Base-by-base conservation (phyloP, 2,329 filamentous ascomycete genomes). In the Arthrobotrys pseudoclavata region DNA sequence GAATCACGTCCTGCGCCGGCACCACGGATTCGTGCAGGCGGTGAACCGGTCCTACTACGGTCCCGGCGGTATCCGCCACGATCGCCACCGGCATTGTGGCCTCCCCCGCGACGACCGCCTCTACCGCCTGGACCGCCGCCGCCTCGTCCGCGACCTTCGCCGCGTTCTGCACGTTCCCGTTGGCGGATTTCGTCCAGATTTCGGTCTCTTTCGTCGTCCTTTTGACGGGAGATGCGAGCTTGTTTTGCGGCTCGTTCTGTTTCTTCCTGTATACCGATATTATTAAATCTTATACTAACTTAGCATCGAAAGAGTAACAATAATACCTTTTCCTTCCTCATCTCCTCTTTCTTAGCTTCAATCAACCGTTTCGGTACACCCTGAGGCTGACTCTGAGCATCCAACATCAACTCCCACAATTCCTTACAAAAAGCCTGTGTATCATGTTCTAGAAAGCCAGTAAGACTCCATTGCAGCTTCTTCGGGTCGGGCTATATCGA, bases 311-410 rank as follows among this genome's bases (percentile, higher is more conserved):
- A n/a, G n/a, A n/a, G n/a, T n/a, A n/a, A n/a, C n/a, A n/a, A 37
- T 47, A 83, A 37, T 83, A 96, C 95, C 91, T 97, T 97, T 84
- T 97, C 94, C 84, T 97, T 93, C 79, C 96, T 93, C 57, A 99
- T 86, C 84, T 99, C 96, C 52, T 92, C 86, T 85, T 98, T 99
- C 87, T 99, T 99, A 0, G 95, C 94, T 83, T 99, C 96, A 1
- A 99, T 86, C 48, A 99, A 87, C 84, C 97, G 94, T 84, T 97
- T 95, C 0, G 96, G 95, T 12, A 99, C 94, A 68, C 96, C 96
- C 83, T 96, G 92, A 0, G 93, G 90, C 83, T 91, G 97, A 47
- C 88, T 86, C 84, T 99, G 96, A 9, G 94, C 96, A 83, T 94
- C 97, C 53, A 99, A 85, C 81, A 95, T 92, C 18, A 99, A 86